Percentiles rank a stretch among this genome's conserved stretches.
These are phyloP conservation scores for Sequoiadendron giganteum DNA, from an alignment of 75 land plant species.

Conservation along the genomic window DNA sequence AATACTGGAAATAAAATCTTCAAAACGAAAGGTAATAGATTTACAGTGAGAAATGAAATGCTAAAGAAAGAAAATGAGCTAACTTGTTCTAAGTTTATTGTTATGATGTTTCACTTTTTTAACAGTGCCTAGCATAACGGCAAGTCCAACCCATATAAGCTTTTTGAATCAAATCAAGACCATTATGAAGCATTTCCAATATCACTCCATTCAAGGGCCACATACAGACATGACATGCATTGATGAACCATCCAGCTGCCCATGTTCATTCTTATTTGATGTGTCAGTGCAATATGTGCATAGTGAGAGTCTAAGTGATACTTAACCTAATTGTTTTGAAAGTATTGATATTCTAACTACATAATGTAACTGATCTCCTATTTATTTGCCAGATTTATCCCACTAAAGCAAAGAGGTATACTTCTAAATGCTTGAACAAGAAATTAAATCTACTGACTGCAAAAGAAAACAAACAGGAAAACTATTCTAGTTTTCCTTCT, in stretches of 20 bases:
- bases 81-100: not conserved
- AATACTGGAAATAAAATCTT: not conserved
- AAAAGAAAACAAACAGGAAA: too few species aligned
- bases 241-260: not conserved
- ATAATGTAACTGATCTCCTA: not conserved
- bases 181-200: not conserved
- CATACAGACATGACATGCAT: not conserved
- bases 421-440: not conserved
- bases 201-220: not conserved
- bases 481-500: not conserved
- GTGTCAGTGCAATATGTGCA: not conserved
- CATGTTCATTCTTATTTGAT: not conserved
- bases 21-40: not conserved
- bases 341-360: not conserved
- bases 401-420: not conserved
- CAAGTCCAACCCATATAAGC: not conserved
- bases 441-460: not conserved
- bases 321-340: not conserved
- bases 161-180: not conserved
- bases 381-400: not conserved
- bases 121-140: not conserved
- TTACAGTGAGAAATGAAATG: not conserved
- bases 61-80: not conserved
- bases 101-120: not conserved
- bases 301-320: not conserved